phyloP scores from a whole-genome alignment of 352 stramenopile species.

The Aphanomyces invadans region DNA sequence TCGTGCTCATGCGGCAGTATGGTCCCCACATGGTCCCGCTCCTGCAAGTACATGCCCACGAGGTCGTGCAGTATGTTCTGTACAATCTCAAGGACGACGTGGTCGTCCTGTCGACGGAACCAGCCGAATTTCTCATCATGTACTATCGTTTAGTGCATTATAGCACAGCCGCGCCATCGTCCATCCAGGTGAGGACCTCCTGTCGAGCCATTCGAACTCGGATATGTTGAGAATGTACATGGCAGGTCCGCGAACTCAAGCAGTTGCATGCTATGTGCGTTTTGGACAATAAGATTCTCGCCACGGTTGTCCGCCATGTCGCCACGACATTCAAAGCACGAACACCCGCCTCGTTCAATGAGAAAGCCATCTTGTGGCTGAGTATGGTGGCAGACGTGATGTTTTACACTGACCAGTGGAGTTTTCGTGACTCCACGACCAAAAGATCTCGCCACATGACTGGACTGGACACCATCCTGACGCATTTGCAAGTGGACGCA shows the following conservation, averaged over 20 bases:
- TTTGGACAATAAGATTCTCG: neutral
- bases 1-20: slow-evolving; percentile 14
- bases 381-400: neutral
- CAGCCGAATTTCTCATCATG: slow-evolving; percentile 5
- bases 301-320: neutral
- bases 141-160: slow-evolving; percentile 1
- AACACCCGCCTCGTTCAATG: neutral
- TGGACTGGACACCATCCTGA: neutral
- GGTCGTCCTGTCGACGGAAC: neutral
- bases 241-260: neutral
- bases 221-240: too few relatives aligned
- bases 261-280: slow-evolving; percentile 5
- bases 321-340: neutral
- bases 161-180: neutral
- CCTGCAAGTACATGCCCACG: neutral
- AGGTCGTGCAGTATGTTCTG: slow-evolving; percentile 7
- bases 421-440: neutral
- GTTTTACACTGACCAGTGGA: slow-evolving; percentile 8
- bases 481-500: neutral
- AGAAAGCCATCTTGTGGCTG: neutral
- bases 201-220: too few relatives aligned
- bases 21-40: neutral
- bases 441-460: slow-evolving; percentile 5
- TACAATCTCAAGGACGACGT: neutral
- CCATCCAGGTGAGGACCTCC: neutral